A percentile compares a stretch with the other conserved stretches of the same genome.
phyloP scores from a whole-genome alignment of 108 stramenopile species.

The Cyclotella sp. region DNA sequence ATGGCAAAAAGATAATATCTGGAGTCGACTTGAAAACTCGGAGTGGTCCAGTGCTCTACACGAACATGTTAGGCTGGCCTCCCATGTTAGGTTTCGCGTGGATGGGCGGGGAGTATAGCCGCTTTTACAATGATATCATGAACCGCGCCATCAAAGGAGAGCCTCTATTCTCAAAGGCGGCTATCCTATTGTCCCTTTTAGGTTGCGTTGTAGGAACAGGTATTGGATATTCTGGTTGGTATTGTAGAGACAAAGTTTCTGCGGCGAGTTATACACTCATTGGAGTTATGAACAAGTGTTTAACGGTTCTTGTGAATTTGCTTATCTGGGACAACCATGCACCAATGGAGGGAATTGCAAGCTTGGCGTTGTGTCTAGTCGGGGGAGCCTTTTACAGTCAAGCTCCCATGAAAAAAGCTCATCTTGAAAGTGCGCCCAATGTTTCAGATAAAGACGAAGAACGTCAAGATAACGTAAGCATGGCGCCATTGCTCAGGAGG shows the following conservation, averaged over 20 bases:
- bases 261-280: slow-evolving; percentile 87
- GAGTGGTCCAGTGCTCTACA: slow-evolving; percentile 90
- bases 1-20: slow-evolving; percentile 86
- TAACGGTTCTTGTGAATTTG: slow-evolving; percentile 87
- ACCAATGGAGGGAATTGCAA: slow-evolving; percentile 67
- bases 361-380: slow-evolving; percentile 82
- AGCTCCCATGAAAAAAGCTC: slow-evolving; percentile 71
- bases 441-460: not conserved
- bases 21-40: slow-evolving; percentile 79
- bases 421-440: slow-evolving; percentile 1
- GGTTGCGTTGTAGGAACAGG: slow-evolving; percentile 86
- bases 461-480: slow-evolving; percentile 4
- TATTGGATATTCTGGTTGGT: slow-evolving; percentile 90
- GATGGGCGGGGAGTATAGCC: slow-evolving; percentile 68
- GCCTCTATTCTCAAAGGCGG: slow-evolving; percentile 44
- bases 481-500: slow-evolving; percentile 29
- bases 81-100: slow-evolving; percentile 83
- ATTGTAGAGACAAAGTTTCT: slow-evolving; percentile 80
- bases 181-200: slow-evolving; percentile 57
- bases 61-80: slow-evolving; percentile 83
- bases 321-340: slow-evolving; percentile 95
- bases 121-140: slow-evolving; percentile 51
- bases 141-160: slow-evolving; percentile 20
- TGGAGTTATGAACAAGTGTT: slow-evolving; percentile 91
- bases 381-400: slow-evolving; percentile 89